Percentiles rank a stretch among this genome's conserved stretches.
phyloP scores from a whole-genome alignment of 352 stramenopile genomes.

The Phytophthora vignae region DNA sequence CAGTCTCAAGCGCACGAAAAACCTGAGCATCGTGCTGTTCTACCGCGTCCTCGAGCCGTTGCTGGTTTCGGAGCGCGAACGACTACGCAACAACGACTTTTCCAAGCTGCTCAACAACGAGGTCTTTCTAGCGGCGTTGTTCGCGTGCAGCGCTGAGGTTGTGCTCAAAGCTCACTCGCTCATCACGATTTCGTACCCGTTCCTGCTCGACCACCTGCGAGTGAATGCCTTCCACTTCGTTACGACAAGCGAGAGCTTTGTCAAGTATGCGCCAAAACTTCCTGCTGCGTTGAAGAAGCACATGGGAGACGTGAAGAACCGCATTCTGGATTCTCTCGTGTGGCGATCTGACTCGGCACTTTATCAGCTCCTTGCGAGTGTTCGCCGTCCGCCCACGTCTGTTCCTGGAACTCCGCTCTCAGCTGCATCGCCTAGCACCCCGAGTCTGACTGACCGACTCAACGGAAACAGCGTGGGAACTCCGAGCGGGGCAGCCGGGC shows the following conservation, averaged over 20 bases:
- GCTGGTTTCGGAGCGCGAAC: constrained; percentile 69
- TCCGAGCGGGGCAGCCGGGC: constrained; percentile 12
- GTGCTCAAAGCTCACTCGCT: constrained; percentile 87
- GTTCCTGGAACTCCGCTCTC: constrained; percentile 21
- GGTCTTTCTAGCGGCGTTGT: constrained; percentile 79
- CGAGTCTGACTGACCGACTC: constrained; percentile 15
- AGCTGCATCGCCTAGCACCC: constrained; percentile 25
- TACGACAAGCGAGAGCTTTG: constrained; percentile 89
- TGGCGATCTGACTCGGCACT: constrained; percentile 81
- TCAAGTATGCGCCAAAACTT: constrained; percentile 80
- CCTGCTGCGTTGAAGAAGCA: constrained; percentile 83
- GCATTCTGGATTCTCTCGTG: constrained; percentile 79
- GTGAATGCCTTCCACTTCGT: constrained; percentile 90
- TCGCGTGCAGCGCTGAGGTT: constrained; percentile 86
- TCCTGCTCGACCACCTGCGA: constrained; percentile 73
- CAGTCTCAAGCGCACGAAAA: constrained; percentile 78
- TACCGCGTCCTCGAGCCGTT: constrained; percentile 85
- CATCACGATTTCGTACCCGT: constrained; percentile 87
- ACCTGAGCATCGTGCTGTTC: constrained; percentile 74
- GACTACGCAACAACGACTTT: constrained; percentile 78
- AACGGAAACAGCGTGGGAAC: constrained; percentile 14
- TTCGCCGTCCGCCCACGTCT: constrained; percentile 15
- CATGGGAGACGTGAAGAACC: constrained; percentile 88
- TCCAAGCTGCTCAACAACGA: constrained; percentile 85
- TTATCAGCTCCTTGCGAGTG: constrained; percentile 63